Percentiles rank a stretch among this genome's conserved stretches.
These are phyloP conservation scores for Trichoderma simmonsii DNA, from an alignment of 2,329 filamentous ascomycete species.

Conservation along the genomic window DNA sequence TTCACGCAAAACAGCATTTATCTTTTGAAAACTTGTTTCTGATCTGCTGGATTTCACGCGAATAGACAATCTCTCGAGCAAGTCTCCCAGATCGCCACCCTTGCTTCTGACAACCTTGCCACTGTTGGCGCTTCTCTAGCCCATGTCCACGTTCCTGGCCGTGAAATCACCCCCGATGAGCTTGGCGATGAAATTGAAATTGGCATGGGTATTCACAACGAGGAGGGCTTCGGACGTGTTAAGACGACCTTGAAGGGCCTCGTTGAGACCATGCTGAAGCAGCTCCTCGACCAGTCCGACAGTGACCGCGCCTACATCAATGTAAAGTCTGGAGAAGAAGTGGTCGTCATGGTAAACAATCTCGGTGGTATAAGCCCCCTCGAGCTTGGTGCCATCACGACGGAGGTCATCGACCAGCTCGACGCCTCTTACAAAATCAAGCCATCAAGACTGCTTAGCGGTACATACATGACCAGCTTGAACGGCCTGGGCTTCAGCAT, in stretches of 20 bases:
- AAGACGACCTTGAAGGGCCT: slow-evolving; percentile 48
- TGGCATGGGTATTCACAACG: slow-evolving; percentile 26
- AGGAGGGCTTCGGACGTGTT: slow-evolving; percentile 42
- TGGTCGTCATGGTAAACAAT: slow-evolving; percentile 24
- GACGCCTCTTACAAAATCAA: slow-evolving; percentile 33
- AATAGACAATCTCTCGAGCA: slow-evolving; percentile 38
- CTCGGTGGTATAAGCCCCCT: slow-evolving; percentile 24
- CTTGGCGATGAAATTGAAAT: slow-evolving; percentile 59
- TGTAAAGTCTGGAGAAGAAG: slow-evolving; percentile 39
- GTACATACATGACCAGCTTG: slow-evolving; percentile 68
- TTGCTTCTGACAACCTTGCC: slow-evolving; percentile 47
- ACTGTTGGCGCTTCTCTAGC: slow-evolving; percentile 50
- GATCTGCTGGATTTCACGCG: not conserved
- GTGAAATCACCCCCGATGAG: slow-evolving; percentile 33
- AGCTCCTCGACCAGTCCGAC: slow-evolving; percentile 56
- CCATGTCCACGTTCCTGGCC: slow-evolving; percentile 55
- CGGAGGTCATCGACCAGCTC: slow-evolving; percentile 23
- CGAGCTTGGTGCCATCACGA: slow-evolving; percentile 24
- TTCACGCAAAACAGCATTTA: not conserved
- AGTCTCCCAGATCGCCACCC: slow-evolving; percentile 38
- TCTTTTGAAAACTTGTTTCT: not conserved
- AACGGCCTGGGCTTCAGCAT: slow-evolving; percentile 72
- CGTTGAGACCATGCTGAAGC: slow-evolving; percentile 60
- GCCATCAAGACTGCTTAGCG: slow-evolving; percentile 41
- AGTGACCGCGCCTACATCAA: slow-evolving; percentile 52